Base-by-base conservation (phyloP, 2,329 filamentous ascomycete genomes). In the Aspergillus aculeatinus region DNA sequence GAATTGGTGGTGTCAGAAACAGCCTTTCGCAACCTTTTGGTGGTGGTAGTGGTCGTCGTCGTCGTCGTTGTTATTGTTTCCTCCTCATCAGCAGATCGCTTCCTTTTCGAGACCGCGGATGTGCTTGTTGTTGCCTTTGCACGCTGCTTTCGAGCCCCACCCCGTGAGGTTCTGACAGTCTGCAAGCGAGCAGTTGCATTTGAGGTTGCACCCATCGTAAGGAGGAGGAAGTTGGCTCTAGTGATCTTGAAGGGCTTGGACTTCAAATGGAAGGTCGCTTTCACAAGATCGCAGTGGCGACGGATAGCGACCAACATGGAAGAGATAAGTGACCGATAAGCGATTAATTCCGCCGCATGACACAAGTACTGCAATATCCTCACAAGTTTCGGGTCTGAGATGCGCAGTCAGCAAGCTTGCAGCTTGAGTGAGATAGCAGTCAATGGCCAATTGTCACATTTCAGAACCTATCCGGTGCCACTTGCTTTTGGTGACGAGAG, bases 31-130 rank as follows among this genome's bases (percentile, higher is more conserved):
- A 9, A 4, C 10, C 16, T 44, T 44, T 6, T 44, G 9, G 39
- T 44, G 14, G 39, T 44, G 39, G 39, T 44, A 9, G 39, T 44
- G 39, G 39, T 67, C 2, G 55, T 29, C 4, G 63, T 29, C 4
- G 63, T 27, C 16, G 59, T 49, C 0, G 27, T 39, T 49, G 25
- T 2, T 5, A 25, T 4, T 39, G 51, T 35, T 11, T 27, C n/a
- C 19, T 51, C 42, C 14, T 53, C 47, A 5, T 51, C 51, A 5
- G 31, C 29, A n/a, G 14, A 47, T 48, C 60, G 60, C 49, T 67
- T 67, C 58, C 64, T 64, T 53, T 66, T 69, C 14, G 48, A 55
- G 5, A 47, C 47, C 4, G 53, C n/a, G 29, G 44, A 47, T 7
- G 42, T 35, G 42, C 53, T 19, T 55, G 27, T n/a, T 16, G 33